A percentile compares a stretch with the other conserved stretches of the same genome.
phyloP scores from a whole-genome alignment of 2,329 filamentous ascomycete species.

The Stromatinia cepivora region DNA sequence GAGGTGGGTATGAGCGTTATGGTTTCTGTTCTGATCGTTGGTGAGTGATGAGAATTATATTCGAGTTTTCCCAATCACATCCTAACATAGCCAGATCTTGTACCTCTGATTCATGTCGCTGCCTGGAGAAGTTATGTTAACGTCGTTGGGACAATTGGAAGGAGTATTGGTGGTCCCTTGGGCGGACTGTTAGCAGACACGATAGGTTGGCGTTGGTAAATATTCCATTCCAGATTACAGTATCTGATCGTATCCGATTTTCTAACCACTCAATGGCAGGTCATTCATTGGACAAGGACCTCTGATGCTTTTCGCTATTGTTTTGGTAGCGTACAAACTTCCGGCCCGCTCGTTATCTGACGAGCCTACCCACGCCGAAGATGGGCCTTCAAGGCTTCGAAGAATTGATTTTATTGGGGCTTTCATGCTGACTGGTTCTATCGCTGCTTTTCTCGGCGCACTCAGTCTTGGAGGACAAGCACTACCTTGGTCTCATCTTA shows the following conservation, averaged over 20 bases:
- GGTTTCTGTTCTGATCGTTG: slow-evolving; percentile 21
- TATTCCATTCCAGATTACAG: slow-evolving; percentile 7
- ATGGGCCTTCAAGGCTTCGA: slow-evolving; percentile 65
- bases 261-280: slow-evolving; percentile 44
- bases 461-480: slow-evolving; percentile 51
- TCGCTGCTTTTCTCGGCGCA: slow-evolving; percentile 45
- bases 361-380: slow-evolving; percentile 57
- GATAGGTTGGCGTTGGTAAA: slow-evolving; percentile 73
- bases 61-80: neutral
- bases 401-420: slow-evolving; percentile 76
- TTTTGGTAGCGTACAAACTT: slow-evolving; percentile 62
- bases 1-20: slow-evolving; percentile 64
- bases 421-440: slow-evolving; percentile 43
- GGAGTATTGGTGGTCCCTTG: slow-evolving; percentile 67
- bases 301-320: slow-evolving; percentile 63
- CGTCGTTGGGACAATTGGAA: slow-evolving; percentile 68
- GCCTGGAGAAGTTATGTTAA: slow-evolving; percentile 74
- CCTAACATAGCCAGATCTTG: slow-evolving; percentile 7
- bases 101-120: slow-evolving; percentile 47
- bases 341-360: slow-evolving; percentile 39
- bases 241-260: neutral
- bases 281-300: slow-evolving; percentile 72
- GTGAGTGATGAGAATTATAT: slow-evolving; percentile 11
- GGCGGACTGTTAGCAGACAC: slow-evolving; percentile 71
- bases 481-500: slow-evolving; percentile 43